Evolutionary conservation across 2,329 filamentous ascomycete genomes (phyloP), one percentile per base, ranked within the genome.

Genomic region (Colletotrichum coccodes): DNA sequence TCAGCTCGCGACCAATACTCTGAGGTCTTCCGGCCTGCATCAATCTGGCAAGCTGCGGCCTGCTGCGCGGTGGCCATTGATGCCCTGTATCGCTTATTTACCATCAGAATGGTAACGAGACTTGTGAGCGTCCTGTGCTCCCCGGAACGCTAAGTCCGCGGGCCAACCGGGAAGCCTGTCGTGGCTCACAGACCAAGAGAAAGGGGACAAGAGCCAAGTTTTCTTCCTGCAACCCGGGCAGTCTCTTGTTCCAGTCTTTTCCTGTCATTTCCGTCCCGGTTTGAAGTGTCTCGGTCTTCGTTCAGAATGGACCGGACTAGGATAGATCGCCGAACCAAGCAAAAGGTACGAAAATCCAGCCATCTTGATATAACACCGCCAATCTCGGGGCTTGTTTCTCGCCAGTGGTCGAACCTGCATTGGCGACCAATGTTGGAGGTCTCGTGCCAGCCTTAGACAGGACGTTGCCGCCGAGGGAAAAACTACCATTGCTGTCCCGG

Each of bases 61-160:
- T 54, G 23, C 34, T 63, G 49, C 46, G 40, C 46, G 58, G 52
- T 49, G 26, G 28, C 38, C 42, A 53, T 57, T 46, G 53, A 57
- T 50, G 49, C 28, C 64, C 42, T 71, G 57, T 54, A 46, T 34
- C 5, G 32, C 57, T 62, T 57, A 70, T 61, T 70, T 71, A 71
- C 69, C 69, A 30, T 26, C 21, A 34, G 30, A 54, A 18, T 59
- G 69, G 69, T 70, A 66, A 66, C 49, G 60, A 60, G 28, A 12
- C 32, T 38, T 49, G 57, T 28, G 42, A 65, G 50, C 54, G 34
- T 50, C 56, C 42, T 47, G 49, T 32, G 47, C 38, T 23, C 30
- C 42, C 49, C 40, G 28, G 52, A n/a, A 68, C 53, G 64, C 52
- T n/a, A 46, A 44, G 50, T 42, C 32, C 21, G 16, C 23, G n/a